Conservation (phyloP, 2,329 filamentous ascomycete species). For the Plenodomus biglobosus region DNA sequence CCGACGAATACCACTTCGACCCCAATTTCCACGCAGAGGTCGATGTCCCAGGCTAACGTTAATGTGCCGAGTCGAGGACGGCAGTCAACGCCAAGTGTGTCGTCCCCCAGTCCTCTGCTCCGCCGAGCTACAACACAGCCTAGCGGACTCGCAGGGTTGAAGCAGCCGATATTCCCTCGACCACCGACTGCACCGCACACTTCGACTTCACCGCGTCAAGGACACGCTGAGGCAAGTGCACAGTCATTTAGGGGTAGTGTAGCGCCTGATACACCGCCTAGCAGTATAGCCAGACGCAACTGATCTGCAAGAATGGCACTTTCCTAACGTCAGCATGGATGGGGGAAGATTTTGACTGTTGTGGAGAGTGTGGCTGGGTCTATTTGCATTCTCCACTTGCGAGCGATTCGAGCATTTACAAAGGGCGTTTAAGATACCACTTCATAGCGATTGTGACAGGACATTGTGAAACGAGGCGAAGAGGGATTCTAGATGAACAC, state of each 20-base stretch:
- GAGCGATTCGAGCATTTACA: background rate
- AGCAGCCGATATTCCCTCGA: slow-evolving; percentile 24
- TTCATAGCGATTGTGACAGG: background rate
- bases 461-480: slow-evolving; percentile 4
- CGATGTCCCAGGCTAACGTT: slow-evolving; percentile 19
- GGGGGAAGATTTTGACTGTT: too few species aligned
- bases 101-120: slow-evolving; percentile 39
- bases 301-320: background rate
- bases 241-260: slow-evolving; percentile 16
- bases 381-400: too few species aligned
- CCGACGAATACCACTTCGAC: slow-evolving; percentile 16
- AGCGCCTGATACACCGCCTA: slow-evolving; percentile 32
- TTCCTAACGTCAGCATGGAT: too few species aligned
- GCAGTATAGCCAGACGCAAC: slow-evolving; percentile 17
- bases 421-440: slow-evolving; percentile 7
- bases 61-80: slow-evolving; percentile 7
- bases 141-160: slow-evolving; percentile 11
- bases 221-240: background rate
- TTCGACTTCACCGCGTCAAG: slow-evolving; percentile 22
- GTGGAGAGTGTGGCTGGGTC: too few species aligned
- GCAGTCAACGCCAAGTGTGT: slow-evolving; percentile 11
- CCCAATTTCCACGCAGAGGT: slow-evolving; percentile 6
- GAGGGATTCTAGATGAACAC: background rate
- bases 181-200: slow-evolving; percentile 25
- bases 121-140: slow-evolving; percentile 38